Percentiles rank a stretch among this genome's conserved stretches.
Conservation (phyloP, 139 green algal genomes). For the Chlamydomonas sphaeroides region DNA sequence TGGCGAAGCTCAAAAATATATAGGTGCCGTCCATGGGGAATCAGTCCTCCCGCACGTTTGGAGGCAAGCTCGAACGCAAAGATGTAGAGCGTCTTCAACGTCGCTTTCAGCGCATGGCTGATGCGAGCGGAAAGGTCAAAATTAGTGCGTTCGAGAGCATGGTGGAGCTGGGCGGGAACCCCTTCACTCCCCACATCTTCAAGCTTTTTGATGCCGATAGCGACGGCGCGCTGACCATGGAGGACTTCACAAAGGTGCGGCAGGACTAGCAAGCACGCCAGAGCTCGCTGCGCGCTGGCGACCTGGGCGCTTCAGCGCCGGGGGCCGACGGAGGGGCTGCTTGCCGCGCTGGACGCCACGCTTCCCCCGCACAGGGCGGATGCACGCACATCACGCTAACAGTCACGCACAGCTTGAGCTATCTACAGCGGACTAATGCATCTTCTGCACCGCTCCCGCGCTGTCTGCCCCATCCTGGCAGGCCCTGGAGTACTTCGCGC, state of each 20-base stretch:
- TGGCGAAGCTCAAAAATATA: no score
- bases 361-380: no score
- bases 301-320: no score
- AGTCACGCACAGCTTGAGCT: no score
- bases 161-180: conserved; percentile 46
- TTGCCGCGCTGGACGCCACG: no score
- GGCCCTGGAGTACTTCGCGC: conserved; percentile 45
- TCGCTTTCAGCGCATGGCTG: conserved; percentile 4
- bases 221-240: conserved; percentile 27
- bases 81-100: conserved; percentile 44
- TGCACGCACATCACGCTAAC: no score
- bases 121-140: not conserved
- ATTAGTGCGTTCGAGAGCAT: conserved; percentile 22
- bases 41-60: not conserved
- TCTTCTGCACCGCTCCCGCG: no score
- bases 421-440: no score
- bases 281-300: no score
- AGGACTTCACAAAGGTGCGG: conserved; percentile 46
- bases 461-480: not conserved
- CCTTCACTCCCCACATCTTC: conserved; percentile 36
- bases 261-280: not conserved
- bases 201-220: conserved; percentile 36
- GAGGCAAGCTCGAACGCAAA: conserved; percentile 4
- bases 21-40: no score
- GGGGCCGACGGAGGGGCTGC: no score